Percentiles rank a stretch among this genome's conserved stretches.
phyloP scores from a whole-genome alignment of 192 early-diverging fungal species.

The Geosiphon pyriformis region DNA sequence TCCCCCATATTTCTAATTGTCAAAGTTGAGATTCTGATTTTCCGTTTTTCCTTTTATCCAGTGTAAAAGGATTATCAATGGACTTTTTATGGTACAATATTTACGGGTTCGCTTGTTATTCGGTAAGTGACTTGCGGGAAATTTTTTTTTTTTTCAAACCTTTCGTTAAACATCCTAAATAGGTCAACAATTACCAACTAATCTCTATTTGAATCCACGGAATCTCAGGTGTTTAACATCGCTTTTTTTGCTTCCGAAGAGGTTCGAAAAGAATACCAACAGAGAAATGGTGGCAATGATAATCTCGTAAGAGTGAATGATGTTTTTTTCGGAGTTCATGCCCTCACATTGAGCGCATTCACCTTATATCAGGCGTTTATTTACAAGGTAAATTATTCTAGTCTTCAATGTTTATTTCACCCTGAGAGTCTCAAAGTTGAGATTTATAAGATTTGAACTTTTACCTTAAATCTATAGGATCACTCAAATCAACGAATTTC shows the following conservation, averaged over 20 bases:
- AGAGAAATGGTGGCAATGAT: slow-evolving; percentile 59
- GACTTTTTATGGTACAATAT: slow-evolving; percentile 88
- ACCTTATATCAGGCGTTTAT: slow-evolving; percentile 59
- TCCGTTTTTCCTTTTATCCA: slow-evolving; percentile 9
- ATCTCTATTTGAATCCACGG: too few species aligned
- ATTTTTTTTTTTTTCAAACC: too few species aligned
- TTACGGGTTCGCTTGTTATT: slow-evolving; percentile 81
- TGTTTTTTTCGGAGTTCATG: slow-evolving; percentile 85
- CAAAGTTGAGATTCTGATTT: not conserved
- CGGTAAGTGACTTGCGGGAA: slow-evolving; percentile 42
- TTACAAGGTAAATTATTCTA: slow-evolving; percentile 62
- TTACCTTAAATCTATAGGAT: slow-evolving; percentile 19
- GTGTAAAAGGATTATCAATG: slow-evolving; percentile 80
- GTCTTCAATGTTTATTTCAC: too few species aligned
- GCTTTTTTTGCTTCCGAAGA: slow-evolving; percentile 62
- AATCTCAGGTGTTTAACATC: slow-evolving; percentile 76
- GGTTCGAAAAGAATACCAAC: slow-evolving; percentile 66
- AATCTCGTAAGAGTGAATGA: slow-evolving; percentile 79
- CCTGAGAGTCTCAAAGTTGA: too few species aligned
- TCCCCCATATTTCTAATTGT: not conserved
- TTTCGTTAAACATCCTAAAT: too few species aligned
- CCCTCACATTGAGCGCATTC: slow-evolving; percentile 54
- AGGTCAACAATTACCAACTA: too few species aligned
- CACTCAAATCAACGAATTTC: slow-evolving; percentile 44
- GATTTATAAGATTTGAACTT: too few species aligned